These are phyloP conservation scores for Corylus avellana DNA, from an alignment of 306 rosid species.

Conservation along the genomic window DNA sequence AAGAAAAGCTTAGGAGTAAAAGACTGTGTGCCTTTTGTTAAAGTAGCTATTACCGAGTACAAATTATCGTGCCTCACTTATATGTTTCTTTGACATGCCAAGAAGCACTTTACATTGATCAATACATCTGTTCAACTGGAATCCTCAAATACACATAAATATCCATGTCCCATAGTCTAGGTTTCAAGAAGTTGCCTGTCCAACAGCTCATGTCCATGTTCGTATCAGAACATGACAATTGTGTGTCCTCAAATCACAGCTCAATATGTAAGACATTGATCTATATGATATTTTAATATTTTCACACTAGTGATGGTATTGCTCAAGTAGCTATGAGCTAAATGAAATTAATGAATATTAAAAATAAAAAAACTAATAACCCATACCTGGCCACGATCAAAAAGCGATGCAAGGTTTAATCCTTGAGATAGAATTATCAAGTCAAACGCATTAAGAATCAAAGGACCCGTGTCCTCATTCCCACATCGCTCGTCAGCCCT, in stretches of 20 bases:
- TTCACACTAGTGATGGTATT: neutral
- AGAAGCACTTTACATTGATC: neutral
- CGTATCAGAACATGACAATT: neutral
- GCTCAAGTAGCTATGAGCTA: conserved; percentile 3
- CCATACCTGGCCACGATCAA: conserved; percentile 75
- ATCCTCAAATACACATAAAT: neutral
- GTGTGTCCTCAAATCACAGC: neutral
- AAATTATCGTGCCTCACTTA: neutral
- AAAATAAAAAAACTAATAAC: neutral
- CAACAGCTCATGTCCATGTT: neutral
- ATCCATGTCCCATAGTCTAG: neutral
- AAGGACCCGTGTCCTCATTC: conserved; percentile 67
- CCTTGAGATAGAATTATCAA: conserved; percentile 86
- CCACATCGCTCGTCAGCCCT: conserved; percentile 44
- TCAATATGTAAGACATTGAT: neutral
- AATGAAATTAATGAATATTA: neutral
- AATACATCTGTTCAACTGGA: neutral
- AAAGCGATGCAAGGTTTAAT: conserved; percentile 75
- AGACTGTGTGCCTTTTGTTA: neutral
- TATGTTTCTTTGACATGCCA: neutral
- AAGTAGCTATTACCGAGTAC: neutral
- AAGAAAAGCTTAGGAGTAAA: neutral
- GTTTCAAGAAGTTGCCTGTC: neutral
- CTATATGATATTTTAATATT: neutral
- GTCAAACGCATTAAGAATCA: conserved; percentile 87